phyloP scores from a whole-genome alignment of 805 yeast species.

The Nakazawaea molendinolei region DNA sequence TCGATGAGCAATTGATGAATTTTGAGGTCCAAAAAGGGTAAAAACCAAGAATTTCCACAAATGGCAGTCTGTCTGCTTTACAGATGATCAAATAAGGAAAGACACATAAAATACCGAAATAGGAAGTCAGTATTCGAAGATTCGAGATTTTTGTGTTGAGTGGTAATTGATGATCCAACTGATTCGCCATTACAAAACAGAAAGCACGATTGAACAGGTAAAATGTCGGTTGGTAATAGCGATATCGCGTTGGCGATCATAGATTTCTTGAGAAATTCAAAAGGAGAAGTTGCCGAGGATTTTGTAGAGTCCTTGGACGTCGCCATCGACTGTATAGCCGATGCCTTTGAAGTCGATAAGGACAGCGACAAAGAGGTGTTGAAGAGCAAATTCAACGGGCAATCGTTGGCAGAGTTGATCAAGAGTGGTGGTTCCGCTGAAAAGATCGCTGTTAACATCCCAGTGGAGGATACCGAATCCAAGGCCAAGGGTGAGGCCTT shows the following conservation, averaged over 20 bases:
- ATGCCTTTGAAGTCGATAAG: conserved; percentile 67
- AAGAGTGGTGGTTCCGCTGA: conserved; percentile 15
- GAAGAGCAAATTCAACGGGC: conserved; percentile 37
- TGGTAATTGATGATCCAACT: background rate
- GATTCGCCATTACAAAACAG: background rate
- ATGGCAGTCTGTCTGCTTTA: no score
- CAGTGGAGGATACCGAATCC: conserved; percentile 43
- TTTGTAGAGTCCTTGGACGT: conserved; percentile 86
- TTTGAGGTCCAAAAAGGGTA: no score
- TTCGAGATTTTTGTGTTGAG: background rate
- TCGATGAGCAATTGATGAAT: no score
- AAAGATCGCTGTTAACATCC: conserved; percentile 34
- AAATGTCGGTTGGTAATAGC: conserved; percentile 45
- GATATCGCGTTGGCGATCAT: conserved; percentile 71
- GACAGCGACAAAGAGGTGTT: conserved; percentile 34
- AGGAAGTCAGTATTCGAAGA: background rate
- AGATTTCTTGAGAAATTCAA: conserved; percentile 55
- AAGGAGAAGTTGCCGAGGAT: conserved; percentile 67
- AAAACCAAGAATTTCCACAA: no score
- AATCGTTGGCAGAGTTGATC: conserved; percentile 40
- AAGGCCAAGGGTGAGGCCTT: conserved; percentile 74
- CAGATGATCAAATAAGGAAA: no score
- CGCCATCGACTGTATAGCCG: conserved; percentile 88
- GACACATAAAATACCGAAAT: background rate
- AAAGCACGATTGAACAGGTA: no score